Percentiles rank a stretch among this genome's conserved stretches.
phyloP scores from a whole-genome alignment of 2,329 filamentous ascomycete genomes.

The Hypoxylon sp. region DNA sequence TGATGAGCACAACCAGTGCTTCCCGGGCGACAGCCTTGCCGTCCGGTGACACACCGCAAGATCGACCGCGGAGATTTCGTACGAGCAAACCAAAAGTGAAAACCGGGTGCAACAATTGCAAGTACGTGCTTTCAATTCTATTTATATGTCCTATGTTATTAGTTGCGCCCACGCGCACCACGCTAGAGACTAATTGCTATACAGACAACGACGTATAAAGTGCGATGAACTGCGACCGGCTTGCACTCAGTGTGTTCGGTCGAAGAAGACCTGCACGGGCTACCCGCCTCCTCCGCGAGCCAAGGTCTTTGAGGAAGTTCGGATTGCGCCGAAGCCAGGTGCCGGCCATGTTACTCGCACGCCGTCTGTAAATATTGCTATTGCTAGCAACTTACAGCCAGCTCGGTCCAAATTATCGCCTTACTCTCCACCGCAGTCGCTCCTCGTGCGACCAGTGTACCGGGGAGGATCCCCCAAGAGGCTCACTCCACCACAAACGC shows the following conservation, averaged over 20 bases:
- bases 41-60: slow-evolving; percentile 44
- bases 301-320: slow-evolving; percentile 59
- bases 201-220: slow-evolving; percentile 71
- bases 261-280: slow-evolving; percentile 69
- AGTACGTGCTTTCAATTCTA: slow-evolving; percentile 61
- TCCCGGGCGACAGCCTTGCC: slow-evolving; percentile 21
- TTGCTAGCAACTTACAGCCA: slow-evolving; percentile 11
- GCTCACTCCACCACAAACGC: slow-evolving; percentile 53
- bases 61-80: slow-evolving; percentile 59
- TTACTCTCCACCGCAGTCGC: slow-evolving; percentile 29
- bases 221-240: slow-evolving; percentile 73
- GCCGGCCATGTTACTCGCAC: slow-evolving; percentile 17
- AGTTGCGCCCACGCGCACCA: slow-evolving; percentile 27
- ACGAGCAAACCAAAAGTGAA: slow-evolving; percentile 72
- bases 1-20: slow-evolving; percentile 21
- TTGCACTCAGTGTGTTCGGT: slow-evolving; percentile 70
- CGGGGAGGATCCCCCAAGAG: slow-evolving; percentile 14
- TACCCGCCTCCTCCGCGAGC: slow-evolving; percentile 69
- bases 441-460: neutral
- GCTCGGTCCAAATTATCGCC: slow-evolving; percentile 11
- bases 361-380: slow-evolving; percentile 11
- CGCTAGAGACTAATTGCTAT: slow-evolving; percentile 37
- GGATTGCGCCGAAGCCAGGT: slow-evolving; percentile 46
- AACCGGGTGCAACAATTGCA: slow-evolving; percentile 75
- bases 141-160: slow-evolving; percentile 18